Evolutionary conservation across 1,284 basidiomycete genomes (phyloP), one percentile per base, ranked within the genome.

Genomic region (Trichosporon ovoides): DNA sequence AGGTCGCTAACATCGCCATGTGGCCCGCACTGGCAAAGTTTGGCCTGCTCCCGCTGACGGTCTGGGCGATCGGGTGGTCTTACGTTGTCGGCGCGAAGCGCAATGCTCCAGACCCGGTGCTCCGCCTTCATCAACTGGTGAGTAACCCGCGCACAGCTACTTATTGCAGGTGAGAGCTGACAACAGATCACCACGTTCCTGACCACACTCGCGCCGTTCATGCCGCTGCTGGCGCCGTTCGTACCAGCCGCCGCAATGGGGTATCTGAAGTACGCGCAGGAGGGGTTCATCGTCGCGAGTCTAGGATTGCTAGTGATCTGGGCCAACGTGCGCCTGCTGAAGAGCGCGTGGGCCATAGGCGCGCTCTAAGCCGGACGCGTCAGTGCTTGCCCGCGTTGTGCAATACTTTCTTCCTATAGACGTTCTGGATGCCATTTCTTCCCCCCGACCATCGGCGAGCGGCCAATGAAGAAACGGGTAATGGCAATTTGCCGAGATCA

Each of bases 301-400:
- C 31, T 63, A 3, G 56, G 28, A 5, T 28, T 55, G n/a, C 52
- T 63, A 3, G 53, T 54, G 14, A 46, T 58, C 19, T 63, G 61
- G 61, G 59, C 58, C 5, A 63, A 63, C 31, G 35, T 58, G 31
- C 58, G 61, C n/a, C 54, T 63, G 31, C 38, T 63, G 34, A 63
- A 63, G 58, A 55, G 54, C 12, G 61, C 61, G 20, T 63, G 61
- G 61, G 58, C 61, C 3, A 52, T 56, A 16, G 61, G 61, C 2
- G 61, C 61, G 19, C 52, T 63, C 10, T 63, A 43, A 11, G n/a
- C n/a, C n/a, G n/a, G n/a, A n/a, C n/a, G n/a, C n/a, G n/a, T n/a
- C n/a, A n/a, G n/a, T n/a, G n/a, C n/a, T n/a, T n/a, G n/a, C n/a
- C n/a, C n/a, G n/a, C n/a, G n/a, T n/a, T n/a, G n/a, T n/a, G n/a